Conservation (phyloP, 176 grass and related monocot genomes). For the Triticum timopheevii region DNA sequence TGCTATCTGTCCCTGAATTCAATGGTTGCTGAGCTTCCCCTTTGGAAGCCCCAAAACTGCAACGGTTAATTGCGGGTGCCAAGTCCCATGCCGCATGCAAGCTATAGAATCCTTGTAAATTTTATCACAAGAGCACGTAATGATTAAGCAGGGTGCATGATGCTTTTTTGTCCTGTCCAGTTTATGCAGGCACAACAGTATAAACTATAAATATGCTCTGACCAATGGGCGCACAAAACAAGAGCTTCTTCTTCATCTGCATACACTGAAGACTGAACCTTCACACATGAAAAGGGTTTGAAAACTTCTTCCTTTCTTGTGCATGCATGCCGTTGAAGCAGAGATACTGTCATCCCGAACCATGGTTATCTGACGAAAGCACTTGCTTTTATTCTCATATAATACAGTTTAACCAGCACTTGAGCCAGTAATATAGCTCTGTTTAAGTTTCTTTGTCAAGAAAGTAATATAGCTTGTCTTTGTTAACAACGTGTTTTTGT, state of each 20-base stretch:
- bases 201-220: constrained; percentile 48
- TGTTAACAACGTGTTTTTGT: neutral
- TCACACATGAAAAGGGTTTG: constrained; percentile 27
- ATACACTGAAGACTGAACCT: constrained; percentile 47
- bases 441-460: constrained; percentile 26
- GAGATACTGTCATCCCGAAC: constrained; percentile 43
- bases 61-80: constrained; percentile 9
- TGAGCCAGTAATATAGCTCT: neutral
- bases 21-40: constrained; percentile 5
- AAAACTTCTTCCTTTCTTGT: constrained; percentile 22
- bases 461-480: neutral
- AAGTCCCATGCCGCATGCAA: constrained; percentile 15
- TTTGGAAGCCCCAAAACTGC: constrained; percentile 28
- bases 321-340: constrained; percentile 29
- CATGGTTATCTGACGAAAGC: constrained; percentile 8
- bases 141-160: constrained; percentile 37
- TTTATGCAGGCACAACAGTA: constrained; percentile 13
- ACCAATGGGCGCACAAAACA: constrained; percentile 36
- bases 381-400: neutral
- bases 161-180: constrained; percentile 31
- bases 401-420: neutral
- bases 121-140: constrained; percentile 33
- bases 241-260: constrained; percentile 30
- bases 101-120: neutral
- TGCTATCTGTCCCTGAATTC: constrained; percentile 16